These are phyloP conservation scores for Amaranthus tricolor DNA, from an alignment of 179 eudicot genomes.

Conservation along the genomic window DNA sequence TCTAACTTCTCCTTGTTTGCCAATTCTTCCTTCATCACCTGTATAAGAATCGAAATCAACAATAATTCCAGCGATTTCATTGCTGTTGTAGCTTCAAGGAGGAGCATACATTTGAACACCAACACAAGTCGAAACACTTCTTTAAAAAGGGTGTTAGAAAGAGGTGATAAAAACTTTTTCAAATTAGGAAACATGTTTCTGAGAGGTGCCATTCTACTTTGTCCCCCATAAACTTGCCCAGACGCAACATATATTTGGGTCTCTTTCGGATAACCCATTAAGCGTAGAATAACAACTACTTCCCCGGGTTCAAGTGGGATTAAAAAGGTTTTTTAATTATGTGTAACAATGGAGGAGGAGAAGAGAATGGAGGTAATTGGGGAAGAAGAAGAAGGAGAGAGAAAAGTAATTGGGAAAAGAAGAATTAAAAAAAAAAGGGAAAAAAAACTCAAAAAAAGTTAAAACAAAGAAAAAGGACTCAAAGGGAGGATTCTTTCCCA, in stretches of 20 bases:
- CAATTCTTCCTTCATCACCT: slow-evolving; percentile 94
- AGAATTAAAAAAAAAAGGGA: too few relatives aligned
- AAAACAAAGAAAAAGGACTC: too few relatives aligned
- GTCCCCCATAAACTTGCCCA: slow-evolving; percentile 99
- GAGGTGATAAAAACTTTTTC: slow-evolving; percentile 42
- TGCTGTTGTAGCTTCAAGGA: neutral
- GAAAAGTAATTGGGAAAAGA: too few relatives aligned
- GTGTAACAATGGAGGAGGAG: too few relatives aligned
- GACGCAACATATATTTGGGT: slow-evolving; percentile 99
- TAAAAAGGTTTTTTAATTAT: too few relatives aligned
- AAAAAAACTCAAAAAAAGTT: too few relatives aligned
- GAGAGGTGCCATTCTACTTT: slow-evolving; percentile 98
- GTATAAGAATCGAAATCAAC: slow-evolving; percentile 16
- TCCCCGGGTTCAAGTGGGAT: slow-evolving; percentile 98
- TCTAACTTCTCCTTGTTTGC: slow-evolving; percentile 80
- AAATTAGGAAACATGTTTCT: slow-evolving; percentile 99
- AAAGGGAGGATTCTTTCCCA: slow-evolving; percentile 70
- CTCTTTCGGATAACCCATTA: slow-evolving; percentile 98
- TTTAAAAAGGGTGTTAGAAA: neutral
- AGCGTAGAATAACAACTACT: slow-evolving; percentile 94
- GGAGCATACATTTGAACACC: neutral
- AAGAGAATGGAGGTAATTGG: too few relatives aligned
- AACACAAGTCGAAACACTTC: neutral
- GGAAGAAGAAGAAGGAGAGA: too few relatives aligned
- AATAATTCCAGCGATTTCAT: neutral